Percentiles rank a stretch among this genome's conserved stretches.
Conservation (phyloP, 306 rosid species). For the Pyrus communis region DNA sequence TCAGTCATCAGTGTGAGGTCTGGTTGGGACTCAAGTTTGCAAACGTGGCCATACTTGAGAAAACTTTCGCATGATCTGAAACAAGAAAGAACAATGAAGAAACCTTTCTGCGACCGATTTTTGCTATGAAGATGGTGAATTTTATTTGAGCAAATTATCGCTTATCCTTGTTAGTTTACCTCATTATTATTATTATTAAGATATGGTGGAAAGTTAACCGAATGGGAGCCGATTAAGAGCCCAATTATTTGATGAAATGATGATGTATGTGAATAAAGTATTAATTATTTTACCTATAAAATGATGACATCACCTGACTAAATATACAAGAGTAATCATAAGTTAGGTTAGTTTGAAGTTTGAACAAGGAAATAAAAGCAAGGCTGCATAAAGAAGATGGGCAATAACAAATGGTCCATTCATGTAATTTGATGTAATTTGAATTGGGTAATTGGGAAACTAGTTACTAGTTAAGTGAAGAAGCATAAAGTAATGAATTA, state of each 20-base stretch:
- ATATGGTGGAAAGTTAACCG: not conserved
- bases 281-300: conserved; percentile 7
- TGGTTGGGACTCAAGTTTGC: not conserved
- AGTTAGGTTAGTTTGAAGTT: conserved; percentile 12
- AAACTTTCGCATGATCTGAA: not conserved
- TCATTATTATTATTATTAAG: not conserved
- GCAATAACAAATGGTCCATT: conserved; percentile 19
- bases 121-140: not conserved
- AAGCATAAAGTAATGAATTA: too few relatives aligned
- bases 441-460: not conserved
- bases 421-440: conserved; percentile 9
- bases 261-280: conserved; percentile 10
- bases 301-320: conserved; percentile 14
- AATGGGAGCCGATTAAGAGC: conserved; percentile 6
- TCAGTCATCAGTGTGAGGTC: not conserved
- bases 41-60: not conserved
- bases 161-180: not conserved
- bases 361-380: conserved; percentile 24
- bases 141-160: not conserved
- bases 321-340: conserved; percentile 15
- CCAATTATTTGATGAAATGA: conserved; percentile 18
- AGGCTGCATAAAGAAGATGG: conserved; percentile 7
- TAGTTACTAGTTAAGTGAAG: too few relatives aligned
- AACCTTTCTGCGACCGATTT: not conserved
- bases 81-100: not conserved